Evolutionary conservation across 805 yeast genomes (phyloP), one percentile per base, ranked within the genome.

Genomic region (Saccharomycopsis sp.): DNA sequence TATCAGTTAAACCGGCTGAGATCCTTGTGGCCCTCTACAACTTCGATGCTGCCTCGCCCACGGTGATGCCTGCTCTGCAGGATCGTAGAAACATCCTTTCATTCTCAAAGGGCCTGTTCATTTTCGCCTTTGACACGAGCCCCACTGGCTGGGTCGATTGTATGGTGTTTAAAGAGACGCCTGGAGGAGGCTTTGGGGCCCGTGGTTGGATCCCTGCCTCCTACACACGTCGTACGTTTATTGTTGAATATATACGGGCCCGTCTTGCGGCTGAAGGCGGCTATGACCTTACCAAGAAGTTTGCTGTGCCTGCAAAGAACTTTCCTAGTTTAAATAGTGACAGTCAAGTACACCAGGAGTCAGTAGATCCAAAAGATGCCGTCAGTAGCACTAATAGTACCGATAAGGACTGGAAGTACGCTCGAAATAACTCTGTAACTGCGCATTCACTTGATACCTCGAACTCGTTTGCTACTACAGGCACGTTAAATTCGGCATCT

Each of bases 131-230:
- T n/a, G 68, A 78, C 15, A 86, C 86, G 61, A 75, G 82, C 15
- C 80, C 78, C 47, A 69, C 82, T 1, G 88, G 90, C 1, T 90
- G 96, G 97, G 89, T 96, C 94, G 96, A 90, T 69, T 96, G 97
- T 9, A 76, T 86, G 17, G 63, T 74, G 42, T 54, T 65, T 59
- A 57, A 65, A 59, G 62, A 63, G 8, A 69, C 67, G 9, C 14
- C 44, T n/a, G 7, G 41, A 9, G 8, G 14, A 3, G 70, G 70
- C 44, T 69, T 72, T 1, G 69, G 78, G 3, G 66, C 68, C 47
- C 77, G 96, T 67, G 97, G 97, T 64, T 90, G 96, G 96, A 88
- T 90, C 73, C 96, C 96, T 17, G 79, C 79, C 54, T 80, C 79
- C 59, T 85, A 79, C 69, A 83, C 83, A 25, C 76, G 79, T 53